Evolutionary conservation across 345 rosid species (phyloP).

Genomic region (Aquilaria malaccensis): DNA sequence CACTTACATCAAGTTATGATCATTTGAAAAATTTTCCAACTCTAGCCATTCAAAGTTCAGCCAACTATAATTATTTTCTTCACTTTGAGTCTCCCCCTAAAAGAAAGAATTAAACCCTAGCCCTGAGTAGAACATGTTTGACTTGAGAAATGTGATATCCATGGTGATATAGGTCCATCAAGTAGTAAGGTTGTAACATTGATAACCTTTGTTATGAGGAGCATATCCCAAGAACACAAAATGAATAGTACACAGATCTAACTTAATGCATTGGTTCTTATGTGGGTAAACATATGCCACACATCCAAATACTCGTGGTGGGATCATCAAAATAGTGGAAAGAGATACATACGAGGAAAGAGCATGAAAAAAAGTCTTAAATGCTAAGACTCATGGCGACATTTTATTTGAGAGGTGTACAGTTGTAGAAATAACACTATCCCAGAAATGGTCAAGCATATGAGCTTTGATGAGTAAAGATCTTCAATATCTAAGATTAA

Average conservation of each 20-base stretch:
- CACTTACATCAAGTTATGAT: too few relatives aligned
- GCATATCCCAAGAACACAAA: not conserved
- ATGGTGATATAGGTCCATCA: not conserved
- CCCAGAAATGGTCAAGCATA: not conserved
- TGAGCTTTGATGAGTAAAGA: not conserved
- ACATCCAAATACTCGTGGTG: not conserved
- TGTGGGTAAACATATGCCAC: not conserved
- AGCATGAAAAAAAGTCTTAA: not conserved
- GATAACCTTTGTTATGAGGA: not conserved
- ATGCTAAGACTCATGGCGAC: not conserved
- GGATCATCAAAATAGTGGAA: not conserved
- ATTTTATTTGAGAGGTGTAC: not conserved
- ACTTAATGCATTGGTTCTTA: not conserved
- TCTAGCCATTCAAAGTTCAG: not conserved
- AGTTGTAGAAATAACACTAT: not conserved
- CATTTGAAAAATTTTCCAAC: too few relatives aligned
- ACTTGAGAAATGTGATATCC: conserved; percentile 2
- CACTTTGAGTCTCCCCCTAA: not conserved
- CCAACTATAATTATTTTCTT: not conserved
- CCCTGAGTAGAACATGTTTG: not conserved
- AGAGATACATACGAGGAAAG: not conserved
- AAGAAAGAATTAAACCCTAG: not conserved
- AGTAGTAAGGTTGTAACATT: not conserved
- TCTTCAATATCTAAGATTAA: not conserved
- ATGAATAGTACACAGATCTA: not conserved